These are phyloP conservation scores for Cichorium intybus DNA, from an alignment of 140 eudicot species.

Conservation along the genomic window DNA sequence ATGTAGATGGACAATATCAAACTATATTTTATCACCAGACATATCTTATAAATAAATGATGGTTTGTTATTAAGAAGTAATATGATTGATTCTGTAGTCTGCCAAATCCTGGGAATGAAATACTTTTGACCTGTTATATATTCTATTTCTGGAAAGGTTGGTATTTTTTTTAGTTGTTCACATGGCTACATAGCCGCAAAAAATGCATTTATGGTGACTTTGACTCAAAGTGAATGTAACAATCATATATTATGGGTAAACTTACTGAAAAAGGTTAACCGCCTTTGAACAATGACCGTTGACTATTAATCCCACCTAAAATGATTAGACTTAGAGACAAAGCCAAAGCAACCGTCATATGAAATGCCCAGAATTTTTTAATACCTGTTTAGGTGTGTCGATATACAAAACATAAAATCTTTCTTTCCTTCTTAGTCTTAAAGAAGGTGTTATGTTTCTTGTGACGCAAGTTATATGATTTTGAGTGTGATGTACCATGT, in stretches of 20 bases:
- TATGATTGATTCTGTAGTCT: slow-evolving; percentile 2
- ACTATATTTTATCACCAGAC: background rate
- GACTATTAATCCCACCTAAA: too few relatives aligned
- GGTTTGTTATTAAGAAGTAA: background rate
- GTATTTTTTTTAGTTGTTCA: background rate
- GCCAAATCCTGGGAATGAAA: slow-evolving; percentile 20
- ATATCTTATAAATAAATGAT: background rate
- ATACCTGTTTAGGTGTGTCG: too few relatives aligned
- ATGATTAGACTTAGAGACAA: too few relatives aligned
- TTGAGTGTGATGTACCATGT: too few relatives aligned
- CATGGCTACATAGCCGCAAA: slow-evolving; percentile 15
- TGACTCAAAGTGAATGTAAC: background rate
- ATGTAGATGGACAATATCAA: background rate
- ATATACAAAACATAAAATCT: background rate
- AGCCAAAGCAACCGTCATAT: too few relatives aligned
- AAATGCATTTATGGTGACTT: background rate
- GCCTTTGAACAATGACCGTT: too few relatives aligned
- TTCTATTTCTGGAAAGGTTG: background rate
- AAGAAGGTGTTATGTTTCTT: too few relatives aligned
- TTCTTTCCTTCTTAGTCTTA: background rate
- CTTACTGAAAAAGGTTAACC: too few relatives aligned
- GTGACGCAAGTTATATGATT: too few relatives aligned
- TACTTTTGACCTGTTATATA: slow-evolving; percentile 16
- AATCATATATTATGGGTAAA: too few relatives aligned
- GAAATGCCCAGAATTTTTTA: too few relatives aligned